A percentile compares a stretch with the other conserved stretches of the same genome.
Conservation (phyloP, 768 basidiomycete genomes). For the Boletellus ananas region DNA sequence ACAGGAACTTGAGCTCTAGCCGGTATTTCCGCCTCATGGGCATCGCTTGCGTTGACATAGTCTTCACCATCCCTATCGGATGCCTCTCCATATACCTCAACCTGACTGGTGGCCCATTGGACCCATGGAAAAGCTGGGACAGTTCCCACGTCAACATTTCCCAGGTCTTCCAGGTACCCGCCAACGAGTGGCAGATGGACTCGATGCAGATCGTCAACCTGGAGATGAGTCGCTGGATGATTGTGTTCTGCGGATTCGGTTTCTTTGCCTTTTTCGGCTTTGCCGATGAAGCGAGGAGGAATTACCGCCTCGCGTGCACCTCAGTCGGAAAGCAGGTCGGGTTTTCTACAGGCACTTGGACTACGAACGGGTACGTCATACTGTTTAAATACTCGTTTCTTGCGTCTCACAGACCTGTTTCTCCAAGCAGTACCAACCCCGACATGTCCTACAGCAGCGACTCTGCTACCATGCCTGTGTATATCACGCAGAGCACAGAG, state of each 20-base stretch:
- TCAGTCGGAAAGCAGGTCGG: slow-evolving; percentile 37
- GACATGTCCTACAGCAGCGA: not conserved
- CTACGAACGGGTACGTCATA: slow-evolving; percentile 25
- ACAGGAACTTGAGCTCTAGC: slow-evolving; percentile 42
- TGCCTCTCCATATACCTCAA: slow-evolving; percentile 34
- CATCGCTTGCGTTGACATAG: slow-evolving; percentile 46
- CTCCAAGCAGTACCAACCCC: slow-evolving; percentile 20
- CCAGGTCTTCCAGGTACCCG: slow-evolving; percentile 38
- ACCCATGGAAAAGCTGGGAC: too few species aligned
- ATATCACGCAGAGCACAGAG: slow-evolving; percentile 42
- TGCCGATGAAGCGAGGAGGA: slow-evolving; percentile 58
- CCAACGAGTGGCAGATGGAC: slow-evolving; percentile 36
- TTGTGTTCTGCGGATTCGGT: slow-evolving; percentile 46
- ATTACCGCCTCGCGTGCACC: slow-evolving; percentile 44
- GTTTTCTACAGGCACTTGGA: slow-evolving; percentile 24
- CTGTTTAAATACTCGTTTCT: not conserved
- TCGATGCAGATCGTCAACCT: slow-evolving; percentile 15
- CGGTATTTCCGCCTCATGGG: slow-evolving; percentile 63
- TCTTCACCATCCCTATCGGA: slow-evolving; percentile 35
- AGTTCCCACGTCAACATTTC: slow-evolving; percentile 34
- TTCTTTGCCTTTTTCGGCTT: slow-evolving; percentile 74
- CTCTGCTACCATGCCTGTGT: slow-evolving; percentile 38
- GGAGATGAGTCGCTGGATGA: slow-evolving; percentile 45
- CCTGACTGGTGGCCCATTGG: too few species aligned
- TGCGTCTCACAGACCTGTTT: not conserved